Evolutionary conservation across 768 basidiomycete genomes (phyloP), one percentile per base, ranked within the genome.

Genomic region (Tremella fuciformis): DNA sequence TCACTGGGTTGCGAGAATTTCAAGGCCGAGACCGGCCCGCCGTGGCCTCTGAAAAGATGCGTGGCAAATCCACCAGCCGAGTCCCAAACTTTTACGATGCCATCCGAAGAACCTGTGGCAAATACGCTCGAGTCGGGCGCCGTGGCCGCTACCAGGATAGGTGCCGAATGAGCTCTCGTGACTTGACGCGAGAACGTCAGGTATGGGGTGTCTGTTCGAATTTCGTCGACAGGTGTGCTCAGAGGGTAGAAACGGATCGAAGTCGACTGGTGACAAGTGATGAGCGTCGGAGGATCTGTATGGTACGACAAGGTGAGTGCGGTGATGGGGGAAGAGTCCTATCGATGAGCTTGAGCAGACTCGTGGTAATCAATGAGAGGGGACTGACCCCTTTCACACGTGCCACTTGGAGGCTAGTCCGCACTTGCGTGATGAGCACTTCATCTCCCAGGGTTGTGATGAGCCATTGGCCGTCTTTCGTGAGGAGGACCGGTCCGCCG

Each of bases 51-150:
- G 82, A 94, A 91, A 13, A 92, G 82, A 76, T 99, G 96, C 0
- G 96, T 99, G 29, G 89, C 84, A 73, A 86, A 92, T 34, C 91
- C 93, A 22, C 86, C 86, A 2, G 81, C 78, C 47, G 92, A 85
- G 74, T 96, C 87, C 92, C 92, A 98, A 9, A 99, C 90, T 80
- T 97, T 98, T 46, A 97, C 96, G 29, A 89, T 83, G 21, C 96
- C 94, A 64, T 99, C 96, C 7, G 94, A 91, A 11, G 94, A 88
- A 1, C 96, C 96, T 16, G 93, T 94, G 7, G 96, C 96, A 63
- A 97, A 83, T 64, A 94, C 88, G 1, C 88, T 86, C 1, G 89
- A 16, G 87, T 89, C 79, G 90, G 93, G 73, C 1, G 75, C 70
- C 13, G 84, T 78, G 63, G 82, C 84, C 71, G 89, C 89, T 55